phyloP scores from a whole-genome alignment of 139 green algal genomes.

The Axilococcus clingmanii region DNA sequence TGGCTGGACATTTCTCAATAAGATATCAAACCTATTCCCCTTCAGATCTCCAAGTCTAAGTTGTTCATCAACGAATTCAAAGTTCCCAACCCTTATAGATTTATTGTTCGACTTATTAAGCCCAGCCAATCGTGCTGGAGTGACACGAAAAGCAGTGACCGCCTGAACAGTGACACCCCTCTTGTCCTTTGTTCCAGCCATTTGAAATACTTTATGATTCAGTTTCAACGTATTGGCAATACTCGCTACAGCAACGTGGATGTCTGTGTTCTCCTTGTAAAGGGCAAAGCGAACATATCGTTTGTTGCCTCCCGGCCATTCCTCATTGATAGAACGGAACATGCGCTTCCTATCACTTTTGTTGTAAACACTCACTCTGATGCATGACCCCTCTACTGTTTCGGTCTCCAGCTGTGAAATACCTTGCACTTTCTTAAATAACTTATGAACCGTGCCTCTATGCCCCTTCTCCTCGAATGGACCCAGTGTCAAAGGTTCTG shows the following conservation, averaged over 20 bases:
- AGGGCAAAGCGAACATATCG: conserved; percentile 63
- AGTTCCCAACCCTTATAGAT: conserved; percentile 60
- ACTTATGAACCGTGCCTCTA: conserved; percentile 13
- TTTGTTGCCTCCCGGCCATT: conserved; percentile 33
- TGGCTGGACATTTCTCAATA: conserved; percentile 46
- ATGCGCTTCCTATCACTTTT: conserved; percentile 10
- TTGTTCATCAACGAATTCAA: conserved; percentile 23
- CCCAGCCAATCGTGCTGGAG: conserved; percentile 11
- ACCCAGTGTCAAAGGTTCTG: conserved; percentile 22
- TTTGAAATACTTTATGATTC: conserved; percentile 25
- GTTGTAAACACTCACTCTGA: conserved; percentile 2
- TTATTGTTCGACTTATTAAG: conserved; percentile 21
- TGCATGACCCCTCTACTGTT: not conserved
- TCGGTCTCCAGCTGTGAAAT: conserved; percentile 8
- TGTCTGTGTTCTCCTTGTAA: conserved; percentile 89
- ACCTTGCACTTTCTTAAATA: conserved; percentile 2
- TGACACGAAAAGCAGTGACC: conserved; percentile 61
- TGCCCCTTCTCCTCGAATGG: conserved; percentile 26
- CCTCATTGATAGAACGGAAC: not conserved
- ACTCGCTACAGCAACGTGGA: conserved; percentile 26
- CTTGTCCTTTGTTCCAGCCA: conserved; percentile 94
- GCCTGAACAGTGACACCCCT: conserved; percentile 73
- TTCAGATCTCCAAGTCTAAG: conserved; percentile 61
- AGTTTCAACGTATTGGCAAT: conserved; percentile 28
- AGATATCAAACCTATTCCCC: conserved; percentile 75